Evolutionary conservation across 495 filamentous ascomycete genomes (phyloP), one percentile per base, ranked within the genome.

Genomic region (Podospora sp.): DNA sequence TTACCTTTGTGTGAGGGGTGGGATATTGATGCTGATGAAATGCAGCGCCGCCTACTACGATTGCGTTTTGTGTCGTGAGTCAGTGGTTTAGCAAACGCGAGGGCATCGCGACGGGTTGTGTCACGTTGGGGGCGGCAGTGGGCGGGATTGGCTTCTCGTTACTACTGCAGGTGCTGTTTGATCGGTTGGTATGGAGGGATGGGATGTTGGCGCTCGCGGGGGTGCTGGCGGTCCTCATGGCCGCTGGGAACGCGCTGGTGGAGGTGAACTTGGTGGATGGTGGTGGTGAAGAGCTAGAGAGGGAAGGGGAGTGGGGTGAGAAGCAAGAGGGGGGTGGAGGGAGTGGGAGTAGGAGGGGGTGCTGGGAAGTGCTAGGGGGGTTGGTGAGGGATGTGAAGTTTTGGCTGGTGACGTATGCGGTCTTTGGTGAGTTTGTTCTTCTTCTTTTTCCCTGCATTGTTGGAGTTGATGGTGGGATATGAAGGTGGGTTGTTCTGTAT

Each of bases 61-160:
- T 75, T 8, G 76, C 74, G 1, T 73, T 73, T 63, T 66, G 60
- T 11, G 55, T 73, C 2, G 60, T 72, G 5, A 68, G 67, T 67
- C 74, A 75, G 25, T 78, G 76, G 76, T 78, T 76, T 66, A 62
- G 52, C 20, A 22, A 18, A 0, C 29, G 40, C 22, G 63, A 70
- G 24, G 67, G 68, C 1, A 14, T 75, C 26, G 74, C 74, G 0
- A 73, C 67, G 9, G 76, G 74, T 6, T 72, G 66, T 50, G 71
- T 76, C 53, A 69, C 71, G 11, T 24, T 73, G 22, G 74, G 76
- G 0, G 65, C 74, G 11, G 72, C 76, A 0, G 46, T 76, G 16
- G 76, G 74, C 22, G 76, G 74, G 6, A 71, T 78, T 24, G 66
- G 76, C 57, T 76, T 75, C 68, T 73, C 72, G 1, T 63, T 76